These are phyloP conservation scores for Penicillium decumbens DNA, from an alignment of 2,329 filamentous ascomycete genomes.

Conservation along the genomic window DNA sequence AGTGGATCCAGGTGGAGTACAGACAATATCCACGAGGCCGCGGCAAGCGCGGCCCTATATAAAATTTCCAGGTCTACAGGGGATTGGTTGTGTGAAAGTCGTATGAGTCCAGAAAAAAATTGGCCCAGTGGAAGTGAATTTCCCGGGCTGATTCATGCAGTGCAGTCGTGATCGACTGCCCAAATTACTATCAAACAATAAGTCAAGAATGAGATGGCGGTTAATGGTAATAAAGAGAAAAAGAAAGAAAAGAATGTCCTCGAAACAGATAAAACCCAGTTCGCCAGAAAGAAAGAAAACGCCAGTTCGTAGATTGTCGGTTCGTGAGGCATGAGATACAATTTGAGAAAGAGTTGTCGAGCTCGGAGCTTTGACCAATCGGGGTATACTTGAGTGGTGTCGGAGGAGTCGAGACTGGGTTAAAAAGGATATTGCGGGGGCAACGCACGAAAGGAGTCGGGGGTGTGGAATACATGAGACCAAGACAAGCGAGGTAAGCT, in stretches of 20 bases:
- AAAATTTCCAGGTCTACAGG: background rate
- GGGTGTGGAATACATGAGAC: background rate
- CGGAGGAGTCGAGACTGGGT: background rate
- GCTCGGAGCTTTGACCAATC: conserved; percentile 8
- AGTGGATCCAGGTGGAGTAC: background rate
- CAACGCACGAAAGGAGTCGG: background rate
- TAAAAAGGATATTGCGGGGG: background rate
- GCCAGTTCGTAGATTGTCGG: conserved; percentile 21
- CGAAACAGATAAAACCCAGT: conserved; percentile 9
- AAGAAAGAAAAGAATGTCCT: conserved; percentile 4
- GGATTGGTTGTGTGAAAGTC: background rate
- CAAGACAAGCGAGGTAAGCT: background rate
- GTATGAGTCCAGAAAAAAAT: background rate
- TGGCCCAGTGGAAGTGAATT: background rate
- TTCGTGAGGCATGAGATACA: conserved; percentile 27
- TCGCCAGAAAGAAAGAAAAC: conserved; percentile 17
- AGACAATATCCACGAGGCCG: background rate
- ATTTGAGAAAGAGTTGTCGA: conserved; percentile 11
- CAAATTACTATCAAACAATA: conserved; percentile 7
- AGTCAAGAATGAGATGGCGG: conserved; percentile 8
- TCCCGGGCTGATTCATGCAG: background rate
- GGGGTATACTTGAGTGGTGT: conserved; percentile 7
- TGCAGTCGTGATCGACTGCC: background rate
- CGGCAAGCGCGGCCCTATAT: background rate
- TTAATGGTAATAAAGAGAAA: conserved; percentile 6